phyloP scores from a whole-genome alignment of 805 yeast species.

The Grigorovia transvaalensis region DNA sequence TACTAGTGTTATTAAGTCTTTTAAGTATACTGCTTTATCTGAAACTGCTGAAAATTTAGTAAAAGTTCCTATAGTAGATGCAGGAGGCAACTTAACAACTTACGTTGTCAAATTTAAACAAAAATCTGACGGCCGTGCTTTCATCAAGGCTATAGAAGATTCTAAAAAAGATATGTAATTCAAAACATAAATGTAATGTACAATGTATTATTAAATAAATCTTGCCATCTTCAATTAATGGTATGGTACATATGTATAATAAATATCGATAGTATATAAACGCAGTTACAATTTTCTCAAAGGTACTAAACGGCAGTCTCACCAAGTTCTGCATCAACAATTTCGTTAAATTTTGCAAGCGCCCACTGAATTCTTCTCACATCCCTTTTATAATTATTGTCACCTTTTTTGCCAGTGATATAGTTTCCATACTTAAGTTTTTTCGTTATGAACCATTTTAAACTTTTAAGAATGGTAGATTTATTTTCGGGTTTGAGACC shows the following conservation, averaged over 20 bases:
- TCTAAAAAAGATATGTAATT: constrained; percentile 25
- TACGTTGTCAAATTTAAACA: constrained; percentile 65
- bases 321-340: constrained; percentile 12
- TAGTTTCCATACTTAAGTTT: constrained; percentile 19
- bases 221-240: neutral
- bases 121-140: constrained; percentile 28
- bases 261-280: neutral
- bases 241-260: neutral
- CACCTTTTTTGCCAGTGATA: constrained; percentile 10
- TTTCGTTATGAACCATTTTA: constrained; percentile 23
- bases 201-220: neutral
- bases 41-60: constrained; percentile 56
- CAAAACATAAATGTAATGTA: constrained; percentile 1
- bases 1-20: constrained; percentile 43
- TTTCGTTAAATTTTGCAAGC: constrained; percentile 7
- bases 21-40: constrained; percentile 45
- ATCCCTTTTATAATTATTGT: constrained; percentile 21
- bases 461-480: constrained; percentile 25
- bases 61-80: constrained; percentile 52
- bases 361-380: constrained; percentile 27
- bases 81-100: constrained; percentile 49
- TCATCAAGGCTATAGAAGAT: constrained; percentile 24
- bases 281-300: neutral
- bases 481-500: constrained; percentile 20
- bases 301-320: constrained; percentile 3